Conservation (phyloP, 352 stramenopile genomes). For the Pythium coloratum region DNA sequence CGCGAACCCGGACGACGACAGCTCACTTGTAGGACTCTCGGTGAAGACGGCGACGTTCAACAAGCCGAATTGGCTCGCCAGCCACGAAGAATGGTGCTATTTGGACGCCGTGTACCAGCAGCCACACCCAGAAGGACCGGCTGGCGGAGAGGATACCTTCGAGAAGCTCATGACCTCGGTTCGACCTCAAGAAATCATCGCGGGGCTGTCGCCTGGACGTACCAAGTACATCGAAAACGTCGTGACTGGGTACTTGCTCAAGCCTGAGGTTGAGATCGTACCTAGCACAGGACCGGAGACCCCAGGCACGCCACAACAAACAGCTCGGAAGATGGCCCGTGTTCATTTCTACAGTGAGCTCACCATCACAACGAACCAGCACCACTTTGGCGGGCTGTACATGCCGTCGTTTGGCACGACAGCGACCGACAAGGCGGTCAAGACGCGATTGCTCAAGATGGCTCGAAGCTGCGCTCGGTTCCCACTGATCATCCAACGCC, state of each 20-base stretch:
- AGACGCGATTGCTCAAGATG: slow-evolving; percentile 22
- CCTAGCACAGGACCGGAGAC: background rate
- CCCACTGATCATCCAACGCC: slow-evolving; percentile 50
- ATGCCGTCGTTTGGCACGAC: slow-evolving; percentile 16
- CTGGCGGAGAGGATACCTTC: slow-evolving; percentile 10
- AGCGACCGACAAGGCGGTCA: slow-evolving; percentile 21
- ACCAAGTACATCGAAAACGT: slow-evolving; percentile 29
- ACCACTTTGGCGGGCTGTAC: slow-evolving; percentile 21
- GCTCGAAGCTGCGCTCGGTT: slow-evolving; percentile 30
- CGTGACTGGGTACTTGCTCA: slow-evolving; percentile 17
- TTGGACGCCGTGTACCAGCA: slow-evolving; percentile 21
- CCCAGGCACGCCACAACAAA: background rate
- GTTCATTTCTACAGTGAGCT: slow-evolving; percentile 30
- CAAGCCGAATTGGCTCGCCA: slow-evolving; percentile 23
- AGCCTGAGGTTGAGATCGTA: background rate
- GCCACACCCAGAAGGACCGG: background rate
- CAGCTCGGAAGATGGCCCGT: slow-evolving; percentile 5
- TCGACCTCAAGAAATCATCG: slow-evolving; percentile 23
- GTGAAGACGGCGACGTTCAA: slow-evolving; percentile 33
- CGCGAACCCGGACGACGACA: slow-evolving; percentile 4
- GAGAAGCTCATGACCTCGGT: slow-evolving; percentile 33
- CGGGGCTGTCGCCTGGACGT: slow-evolving; percentile 5
- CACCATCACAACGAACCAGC: slow-evolving; percentile 22
- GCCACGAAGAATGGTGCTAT: slow-evolving; percentile 31
- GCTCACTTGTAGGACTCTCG: slow-evolving; percentile 19